Conservation (phyloP, 441 rosid genomes). For the Gossypium lobatum region DNA sequence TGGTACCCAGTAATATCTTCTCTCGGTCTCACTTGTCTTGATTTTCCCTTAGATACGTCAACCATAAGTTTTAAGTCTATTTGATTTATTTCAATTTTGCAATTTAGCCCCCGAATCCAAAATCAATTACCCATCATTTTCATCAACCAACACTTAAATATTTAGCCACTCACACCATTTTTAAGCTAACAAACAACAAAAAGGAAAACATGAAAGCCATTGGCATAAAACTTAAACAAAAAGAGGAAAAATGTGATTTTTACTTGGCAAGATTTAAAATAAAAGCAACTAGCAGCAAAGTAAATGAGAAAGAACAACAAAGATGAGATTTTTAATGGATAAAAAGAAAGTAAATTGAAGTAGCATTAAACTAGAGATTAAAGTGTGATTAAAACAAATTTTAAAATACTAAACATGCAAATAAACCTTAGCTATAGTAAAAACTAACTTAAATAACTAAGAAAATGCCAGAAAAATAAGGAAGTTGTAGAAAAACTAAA, state of each 20-base stretch:
- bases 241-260: too few species aligned
- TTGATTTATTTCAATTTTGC: too few species aligned
- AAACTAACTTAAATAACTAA: not conserved
- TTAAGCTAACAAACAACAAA: too few species aligned
- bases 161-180: not conserved
- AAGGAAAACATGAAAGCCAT: too few species aligned
- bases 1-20: not conserved
- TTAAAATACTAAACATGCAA: too few species aligned
- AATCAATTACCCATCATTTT: not conserved
- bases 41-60: not conserved
- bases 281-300: not conserved
- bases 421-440: not conserved
- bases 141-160: not conserved
- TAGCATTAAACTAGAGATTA: not conserved
- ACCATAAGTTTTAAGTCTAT: not conserved
- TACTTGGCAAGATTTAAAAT: not conserved
- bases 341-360: not conserved
- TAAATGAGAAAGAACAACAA: not conserved
- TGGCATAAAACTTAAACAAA: too few species aligned
- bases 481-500: too few species aligned
- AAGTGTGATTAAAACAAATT: not conserved
- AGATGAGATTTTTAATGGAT: not conserved
- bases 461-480: not conserved
- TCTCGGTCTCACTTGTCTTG: not conserved
- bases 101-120: not conserved